phyloP scores from a whole-genome alignment of 352 stramenopile genomes.

The Blastocystis sp. region DNA sequence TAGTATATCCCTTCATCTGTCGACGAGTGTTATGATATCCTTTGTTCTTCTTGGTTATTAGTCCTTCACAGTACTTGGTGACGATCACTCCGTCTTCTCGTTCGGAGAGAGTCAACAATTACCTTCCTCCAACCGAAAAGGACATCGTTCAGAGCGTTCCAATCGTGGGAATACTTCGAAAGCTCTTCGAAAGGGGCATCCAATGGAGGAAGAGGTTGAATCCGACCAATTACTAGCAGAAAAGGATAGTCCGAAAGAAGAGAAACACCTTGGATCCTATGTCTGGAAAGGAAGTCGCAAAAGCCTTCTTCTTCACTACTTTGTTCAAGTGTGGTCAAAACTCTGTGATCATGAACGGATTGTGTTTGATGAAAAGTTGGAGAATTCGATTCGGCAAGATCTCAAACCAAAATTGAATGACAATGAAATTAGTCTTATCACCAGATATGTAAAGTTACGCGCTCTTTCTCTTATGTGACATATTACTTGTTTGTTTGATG shows the following conservation, averaged over 20 bases:
- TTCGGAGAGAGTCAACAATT: neutral
- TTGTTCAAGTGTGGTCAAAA: constrained; percentile 6
- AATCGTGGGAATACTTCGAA: constrained; percentile 19
- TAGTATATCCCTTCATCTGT: neutral
- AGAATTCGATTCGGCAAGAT: constrained; percentile 26
- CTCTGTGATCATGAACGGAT: constrained; percentile 8
- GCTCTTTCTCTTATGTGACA: neutral
- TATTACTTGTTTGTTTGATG: constrained; percentile 55
- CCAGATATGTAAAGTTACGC: constrained; percentile 9
- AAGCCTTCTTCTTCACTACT: neutral
- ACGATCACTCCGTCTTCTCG: neutral
- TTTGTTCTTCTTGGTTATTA: neutral
- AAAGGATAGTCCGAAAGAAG: neutral
- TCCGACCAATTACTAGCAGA: neutral
- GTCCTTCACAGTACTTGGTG: constrained; percentile 22
- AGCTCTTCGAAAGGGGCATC: neutral
- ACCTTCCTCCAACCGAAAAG: neutral
- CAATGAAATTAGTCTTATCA: neutral
- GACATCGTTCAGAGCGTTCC: neutral
- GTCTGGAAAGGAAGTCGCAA: constrained; percentile 41
- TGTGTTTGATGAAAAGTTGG: neutral
- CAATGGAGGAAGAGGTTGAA: neutral
- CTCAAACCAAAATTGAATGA: neutral
- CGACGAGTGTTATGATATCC: constrained; percentile 47
- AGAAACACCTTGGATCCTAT: neutral